phyloP scores from a whole-genome alignment of 192 early-diverging fungal species.

The Oehlia diaphana region DNA sequence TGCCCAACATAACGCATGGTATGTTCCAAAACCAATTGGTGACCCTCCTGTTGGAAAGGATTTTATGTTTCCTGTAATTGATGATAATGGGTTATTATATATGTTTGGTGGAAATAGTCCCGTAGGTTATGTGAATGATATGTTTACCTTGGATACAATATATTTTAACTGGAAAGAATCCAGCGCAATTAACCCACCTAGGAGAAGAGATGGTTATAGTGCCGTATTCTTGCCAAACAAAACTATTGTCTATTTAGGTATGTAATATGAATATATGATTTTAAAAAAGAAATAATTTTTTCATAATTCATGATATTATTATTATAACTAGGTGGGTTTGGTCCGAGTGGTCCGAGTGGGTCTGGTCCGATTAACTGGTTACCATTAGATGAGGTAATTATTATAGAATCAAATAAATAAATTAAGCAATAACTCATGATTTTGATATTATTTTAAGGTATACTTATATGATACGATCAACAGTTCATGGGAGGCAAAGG shows the following conservation, averaged over 20 bases:
- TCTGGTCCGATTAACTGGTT: not conserved
- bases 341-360: no score
- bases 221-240: not conserved
- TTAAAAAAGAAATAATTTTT: no score
- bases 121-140: not conserved
- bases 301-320: no score
- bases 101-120: not conserved
- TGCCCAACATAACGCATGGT: not conserved
- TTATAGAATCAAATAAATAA: not conserved
- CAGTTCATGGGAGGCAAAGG: not conserved
- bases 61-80: not conserved
- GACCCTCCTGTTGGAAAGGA: not conserved
- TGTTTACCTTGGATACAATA: not conserved
- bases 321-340: no score
- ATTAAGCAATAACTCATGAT: not conserved
- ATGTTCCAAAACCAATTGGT: not conserved
- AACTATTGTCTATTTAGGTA: not conserved
- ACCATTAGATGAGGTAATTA: not conserved
- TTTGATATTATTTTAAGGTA: not conserved
- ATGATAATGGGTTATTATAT: not conserved
- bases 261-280: not conserved
- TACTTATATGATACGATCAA: not conserved
- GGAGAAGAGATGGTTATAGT: not conserved
- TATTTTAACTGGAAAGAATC: not conserved
- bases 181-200: not conserved